Evolutionary conservation across 2,329 filamentous ascomycete genomes (phyloP).

Genomic region (Diaporthe ilicicola): DNA sequence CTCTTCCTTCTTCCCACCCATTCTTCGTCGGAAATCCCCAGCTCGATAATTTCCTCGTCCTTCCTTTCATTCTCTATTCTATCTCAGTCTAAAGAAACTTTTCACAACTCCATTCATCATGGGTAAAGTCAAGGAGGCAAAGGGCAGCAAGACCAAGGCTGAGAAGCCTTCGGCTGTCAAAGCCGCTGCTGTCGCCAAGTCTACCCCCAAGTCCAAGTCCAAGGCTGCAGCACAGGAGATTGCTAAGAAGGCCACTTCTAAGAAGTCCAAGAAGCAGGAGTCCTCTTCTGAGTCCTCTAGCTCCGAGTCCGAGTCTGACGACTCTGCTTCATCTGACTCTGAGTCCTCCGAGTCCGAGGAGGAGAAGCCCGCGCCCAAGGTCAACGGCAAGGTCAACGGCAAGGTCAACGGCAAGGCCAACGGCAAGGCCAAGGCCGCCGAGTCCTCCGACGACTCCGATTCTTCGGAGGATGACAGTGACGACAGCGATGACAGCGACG

Average conservation of each 20-base stretch:
- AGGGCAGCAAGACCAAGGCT: slow-evolving; percentile 59
- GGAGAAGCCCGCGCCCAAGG: slow-evolving; percentile 45
- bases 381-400: slow-evolving; percentile 38
- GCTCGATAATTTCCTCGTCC: slow-evolving; percentile 33
- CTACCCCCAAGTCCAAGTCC: slow-evolving; percentile 70
- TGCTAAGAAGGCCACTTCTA: slow-evolving; percentile 59
- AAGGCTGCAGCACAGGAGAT: slow-evolving; percentile 72
- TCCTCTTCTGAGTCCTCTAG: slow-evolving; percentile 45
- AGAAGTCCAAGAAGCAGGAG: slow-evolving; percentile 55
- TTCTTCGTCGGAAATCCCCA: slow-evolving; percentile 25
- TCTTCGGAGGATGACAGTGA: slow-evolving; percentile 43
- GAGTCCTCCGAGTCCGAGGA: slow-evolving; percentile 48
- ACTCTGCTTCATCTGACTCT: slow-evolving; percentile 47
- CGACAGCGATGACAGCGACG: slow-evolving; percentile 41
- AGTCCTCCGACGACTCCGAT: slow-evolving; percentile 46
- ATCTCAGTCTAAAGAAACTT: neutral
- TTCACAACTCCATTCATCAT: slow-evolving; percentile 53
- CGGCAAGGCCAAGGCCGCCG: slow-evolving; percentile 47
- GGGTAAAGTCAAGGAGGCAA: slow-evolving; percentile 72
- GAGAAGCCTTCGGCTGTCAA: slow-evolving; percentile 66
- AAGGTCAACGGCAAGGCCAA: slow-evolving; percentile 45
- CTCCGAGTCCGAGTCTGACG: slow-evolving; percentile 42
- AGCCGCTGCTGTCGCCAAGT: slow-evolving; percentile 73
- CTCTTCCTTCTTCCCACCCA: slow-evolving; percentile 23
- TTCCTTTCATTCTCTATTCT: slow-evolving; percentile 35